A percentile compares a stretch with the other conserved stretches of the same genome.
phyloP scores from a whole-genome alignment of 805 yeast genomes.

The Monosporozyma solicola region DNA sequence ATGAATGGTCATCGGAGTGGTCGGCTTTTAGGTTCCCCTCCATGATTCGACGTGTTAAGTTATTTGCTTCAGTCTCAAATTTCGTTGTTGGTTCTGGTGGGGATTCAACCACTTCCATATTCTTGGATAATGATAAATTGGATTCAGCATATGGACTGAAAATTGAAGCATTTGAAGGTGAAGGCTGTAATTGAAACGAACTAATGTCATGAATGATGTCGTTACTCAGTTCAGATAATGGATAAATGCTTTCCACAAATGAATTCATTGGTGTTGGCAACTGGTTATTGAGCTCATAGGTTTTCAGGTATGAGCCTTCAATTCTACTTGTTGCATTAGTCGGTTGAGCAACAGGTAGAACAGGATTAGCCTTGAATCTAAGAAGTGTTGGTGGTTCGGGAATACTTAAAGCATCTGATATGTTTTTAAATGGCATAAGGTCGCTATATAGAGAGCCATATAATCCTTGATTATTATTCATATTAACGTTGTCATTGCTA shows the following conservation, averaged over 20 bases:
- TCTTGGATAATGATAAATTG: background rate
- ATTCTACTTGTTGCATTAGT: background rate
- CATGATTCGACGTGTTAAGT: conserved; percentile 1
- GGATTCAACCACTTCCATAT: background rate
- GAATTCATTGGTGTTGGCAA: conserved; percentile 4
- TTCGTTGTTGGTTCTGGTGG: conserved; percentile 1
- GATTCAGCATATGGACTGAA: background rate
- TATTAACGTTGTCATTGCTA: background rate
- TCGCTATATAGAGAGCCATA: background rate
- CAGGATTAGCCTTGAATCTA: background rate
- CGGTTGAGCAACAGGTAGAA: background rate
- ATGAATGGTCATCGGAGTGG: background rate
- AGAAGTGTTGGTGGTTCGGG: background rate
- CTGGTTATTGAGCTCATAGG: background rate
- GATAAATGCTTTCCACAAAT: conserved; percentile 2
- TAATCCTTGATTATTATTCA: background rate
- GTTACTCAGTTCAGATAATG: background rate
- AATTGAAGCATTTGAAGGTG: background rate
- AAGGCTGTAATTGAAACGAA: background rate
- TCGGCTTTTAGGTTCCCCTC: background rate
- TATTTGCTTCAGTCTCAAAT: conserved; percentile 2
- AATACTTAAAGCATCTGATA: background rate
- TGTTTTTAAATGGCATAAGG: background rate
- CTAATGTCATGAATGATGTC: background rate
- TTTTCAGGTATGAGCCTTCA: background rate